These are phyloP conservation scores for Euphorbia schlechtendalii DNA, from an alignment of 441 rosid genomes.

Conservation along the genomic window DNA sequence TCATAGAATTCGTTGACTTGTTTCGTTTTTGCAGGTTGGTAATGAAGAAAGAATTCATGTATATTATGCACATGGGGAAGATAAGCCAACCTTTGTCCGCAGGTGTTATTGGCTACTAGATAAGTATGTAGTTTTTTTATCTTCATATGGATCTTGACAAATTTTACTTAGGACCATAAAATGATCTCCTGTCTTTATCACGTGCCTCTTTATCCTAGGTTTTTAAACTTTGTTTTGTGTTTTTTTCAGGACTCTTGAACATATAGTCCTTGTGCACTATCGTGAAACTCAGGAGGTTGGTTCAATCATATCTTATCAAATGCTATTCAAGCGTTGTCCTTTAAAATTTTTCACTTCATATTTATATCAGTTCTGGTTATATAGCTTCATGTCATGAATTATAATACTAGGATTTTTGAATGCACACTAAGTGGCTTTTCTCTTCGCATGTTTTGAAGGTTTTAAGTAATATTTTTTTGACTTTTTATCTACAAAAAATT, in stretches of 20 bases:
- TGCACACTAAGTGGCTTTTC: not conserved
- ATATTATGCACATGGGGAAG: conserved; percentile 95
- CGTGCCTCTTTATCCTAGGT: not conserved
- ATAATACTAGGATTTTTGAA: not conserved
- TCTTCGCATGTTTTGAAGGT: conserved; percentile 1
- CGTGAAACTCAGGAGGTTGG: conserved; percentile 98
- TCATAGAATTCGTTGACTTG: conserved; percentile 10
- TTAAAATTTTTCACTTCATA: conserved; percentile 7
- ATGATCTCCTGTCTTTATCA: not conserved
- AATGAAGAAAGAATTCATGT: conserved; percentile 97
- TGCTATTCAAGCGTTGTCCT: conserved; percentile 11
- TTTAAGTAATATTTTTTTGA: not conserved
- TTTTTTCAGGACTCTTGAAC: conserved; percentile 71
- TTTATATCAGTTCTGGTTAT: not conserved
- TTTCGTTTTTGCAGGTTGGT: conserved; percentile 58
- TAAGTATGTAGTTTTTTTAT: conserved; percentile 57
- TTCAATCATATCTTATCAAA: conserved; percentile 19
- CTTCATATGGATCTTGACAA: not conserved
- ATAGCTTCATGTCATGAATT: conserved; percentile 1
- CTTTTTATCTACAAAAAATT: not conserved
- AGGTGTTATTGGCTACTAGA: conserved; percentile 99
- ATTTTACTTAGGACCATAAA: conserved; percentile 5
- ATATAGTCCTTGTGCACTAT: conserved; percentile 97
- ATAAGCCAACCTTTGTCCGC: conserved; percentile 81
- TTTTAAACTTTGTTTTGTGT: conserved; percentile 14